These are phyloP conservation scores for Croton laevigatus DNA, from an alignment of 441 rosid species.

Conservation along the genomic window DNA sequence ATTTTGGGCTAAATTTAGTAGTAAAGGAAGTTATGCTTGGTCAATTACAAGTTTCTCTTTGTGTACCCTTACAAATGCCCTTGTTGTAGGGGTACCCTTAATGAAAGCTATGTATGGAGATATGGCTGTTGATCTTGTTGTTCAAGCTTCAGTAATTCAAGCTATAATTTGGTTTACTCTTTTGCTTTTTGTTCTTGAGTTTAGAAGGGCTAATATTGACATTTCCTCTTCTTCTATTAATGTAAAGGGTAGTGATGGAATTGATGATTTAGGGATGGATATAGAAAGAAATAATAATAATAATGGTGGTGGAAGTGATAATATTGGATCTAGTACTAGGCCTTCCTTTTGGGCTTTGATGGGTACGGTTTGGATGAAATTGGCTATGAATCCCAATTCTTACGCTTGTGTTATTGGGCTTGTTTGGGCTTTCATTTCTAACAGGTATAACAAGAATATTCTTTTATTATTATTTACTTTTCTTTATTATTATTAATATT, in stretches of 20 bases:
- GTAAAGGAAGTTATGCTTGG: slow-evolving; percentile 81
- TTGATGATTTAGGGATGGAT: slow-evolving; percentile 20
- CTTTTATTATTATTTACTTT: background rate
- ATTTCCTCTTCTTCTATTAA: background rate
- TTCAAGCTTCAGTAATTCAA: slow-evolving; percentile 73
- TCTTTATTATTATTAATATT: background rate
- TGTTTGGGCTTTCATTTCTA: slow-evolving; percentile 78
- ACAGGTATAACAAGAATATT: slow-evolving; percentile 41
- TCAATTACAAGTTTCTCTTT: slow-evolving; percentile 85
- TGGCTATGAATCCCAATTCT: slow-evolving; percentile 76
- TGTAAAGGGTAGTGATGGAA: background rate
- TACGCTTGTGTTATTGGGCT: slow-evolving; percentile 84
- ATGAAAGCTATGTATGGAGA: slow-evolving; percentile 78
- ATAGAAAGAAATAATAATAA: slow-evolving; percentile 21
- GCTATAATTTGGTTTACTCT: slow-evolving; percentile 75
- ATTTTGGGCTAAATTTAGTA: slow-evolving; percentile 71
- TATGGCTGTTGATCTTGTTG: slow-evolving; percentile 72
- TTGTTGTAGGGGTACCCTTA: slow-evolving; percentile 84
- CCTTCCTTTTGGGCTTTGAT: slow-evolving; percentile 55
- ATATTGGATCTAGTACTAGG: background rate
- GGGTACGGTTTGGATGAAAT: slow-evolving; percentile 63
- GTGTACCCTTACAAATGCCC: slow-evolving; percentile 67
- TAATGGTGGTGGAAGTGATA: background rate
- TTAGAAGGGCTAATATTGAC: slow-evolving; percentile 45
- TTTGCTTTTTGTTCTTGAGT: slow-evolving; percentile 64